Evolutionary conservation across 2,329 filamentous ascomycete genomes (phyloP), one percentile per base, ranked within the genome.

Genomic region (Fusarium sp.): DNA sequence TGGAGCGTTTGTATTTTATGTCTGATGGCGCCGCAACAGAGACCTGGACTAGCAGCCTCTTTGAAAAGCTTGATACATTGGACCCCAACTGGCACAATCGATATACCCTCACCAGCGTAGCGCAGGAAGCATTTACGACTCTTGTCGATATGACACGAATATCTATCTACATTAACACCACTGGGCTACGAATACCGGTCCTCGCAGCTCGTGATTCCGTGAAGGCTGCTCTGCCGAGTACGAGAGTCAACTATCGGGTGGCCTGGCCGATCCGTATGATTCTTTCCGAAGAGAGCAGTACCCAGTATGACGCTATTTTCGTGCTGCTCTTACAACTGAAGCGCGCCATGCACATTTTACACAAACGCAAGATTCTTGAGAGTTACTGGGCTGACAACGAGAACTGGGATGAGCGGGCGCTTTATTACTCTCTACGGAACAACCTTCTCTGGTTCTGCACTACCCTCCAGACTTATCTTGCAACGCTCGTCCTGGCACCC

Each of bases 361-460:
- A 89, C 25, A 84, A 84, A 23, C 80, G 83, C 47, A 82, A 82
- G 30, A 76, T 84, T 7, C 71, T 82, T 22, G 78, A 81, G 14
- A 79, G 81, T 59, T 78, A 77, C 68, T 73, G 76, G 73, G 75
- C 76, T 33, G 77, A 81, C 43, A 65, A 75, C 32, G 76, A 78
- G 20, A 71, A 73, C 23, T 80, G 78, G 71, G 73, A 77, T n/a
- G 83, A 84, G 50, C 80, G 81, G 15, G 80, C 82, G 1, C 68
- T 82, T 4, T 90, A 86, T 73, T 89, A 87, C 75, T 80, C 83
- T 17, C 80, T 95, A 10, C 88, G 92, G 37, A 87, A 89, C 30
- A 88, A 86, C 49, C 82, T 97, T 5, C 80, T 94, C 13, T 95
- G 92, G 91, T 95, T 97, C 78, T 87, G 87, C 67, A 90, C 90